Percentiles rank a stretch among this genome's conserved stretches.
phyloP scores from a whole-genome alignment of 2,329 filamentous ascomycete species.

The Drechslerella dactyloides region DNA sequence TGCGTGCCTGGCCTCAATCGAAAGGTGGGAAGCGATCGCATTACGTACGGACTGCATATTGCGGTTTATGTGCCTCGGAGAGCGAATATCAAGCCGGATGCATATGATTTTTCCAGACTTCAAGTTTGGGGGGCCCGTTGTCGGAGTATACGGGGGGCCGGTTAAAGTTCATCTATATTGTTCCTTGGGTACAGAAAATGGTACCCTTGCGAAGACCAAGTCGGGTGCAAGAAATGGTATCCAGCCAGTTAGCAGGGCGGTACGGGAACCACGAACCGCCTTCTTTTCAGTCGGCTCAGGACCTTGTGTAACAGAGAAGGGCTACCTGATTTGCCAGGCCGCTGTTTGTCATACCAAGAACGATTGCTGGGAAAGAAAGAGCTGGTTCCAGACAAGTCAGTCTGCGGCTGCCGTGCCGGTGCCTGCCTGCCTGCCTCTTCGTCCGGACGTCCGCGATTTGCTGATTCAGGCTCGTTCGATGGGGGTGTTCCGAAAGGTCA shows the following conservation, averaged over 20 bases:
- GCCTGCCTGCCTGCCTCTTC: not conserved
- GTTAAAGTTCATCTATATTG: not conserved
- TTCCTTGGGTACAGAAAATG: too few species aligned
- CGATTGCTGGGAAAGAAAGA: not conserved
- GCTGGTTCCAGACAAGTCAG: not conserved
- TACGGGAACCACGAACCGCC: not conserved
- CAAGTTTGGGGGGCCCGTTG: too few species aligned
- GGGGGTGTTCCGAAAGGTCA: not conserved
- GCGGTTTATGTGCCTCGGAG: constrained; percentile 8
- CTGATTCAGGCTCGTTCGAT: too few species aligned
- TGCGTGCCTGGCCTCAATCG: not conserved
- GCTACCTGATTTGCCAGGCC: not conserved
- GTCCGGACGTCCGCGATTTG: too few species aligned
- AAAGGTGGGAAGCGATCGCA: not conserved
- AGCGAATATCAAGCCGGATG: not conserved
- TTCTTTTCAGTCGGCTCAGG: not conserved
- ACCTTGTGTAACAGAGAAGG: not conserved
- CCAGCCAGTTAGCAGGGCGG: not conserved
- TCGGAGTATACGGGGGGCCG: too few species aligned
- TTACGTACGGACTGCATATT: constrained; percentile 1
- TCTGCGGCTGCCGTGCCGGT: not conserved
- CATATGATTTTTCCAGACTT: too few species aligned
- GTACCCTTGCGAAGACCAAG: too few species aligned
- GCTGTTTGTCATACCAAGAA: not conserved
- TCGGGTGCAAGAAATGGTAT: too few species aligned